Evolutionary conservation across 1,284 basidiomycete species (phyloP).

Genomic region (Ganoderma resinaceum): DNA sequence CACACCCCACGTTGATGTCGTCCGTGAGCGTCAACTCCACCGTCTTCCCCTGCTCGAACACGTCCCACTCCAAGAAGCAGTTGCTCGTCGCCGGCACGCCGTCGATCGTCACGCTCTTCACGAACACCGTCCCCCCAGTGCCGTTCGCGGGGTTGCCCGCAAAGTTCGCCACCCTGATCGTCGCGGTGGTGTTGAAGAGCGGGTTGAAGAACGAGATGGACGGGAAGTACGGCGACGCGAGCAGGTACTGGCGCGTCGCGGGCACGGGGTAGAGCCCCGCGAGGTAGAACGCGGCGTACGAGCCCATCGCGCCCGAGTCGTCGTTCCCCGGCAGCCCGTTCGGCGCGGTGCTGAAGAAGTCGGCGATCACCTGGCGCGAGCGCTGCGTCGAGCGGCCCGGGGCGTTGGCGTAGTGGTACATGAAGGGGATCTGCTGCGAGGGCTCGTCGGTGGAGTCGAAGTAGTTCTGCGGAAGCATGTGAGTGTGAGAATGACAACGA

Average conservation of each 20-base stretch:
- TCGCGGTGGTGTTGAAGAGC: slow-evolving; percentile 60
- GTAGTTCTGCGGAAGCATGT: slow-evolving; percentile 51
- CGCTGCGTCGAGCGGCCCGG: slow-evolving; percentile 64
- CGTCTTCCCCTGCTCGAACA: slow-evolving; percentile 56
- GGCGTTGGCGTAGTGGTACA: slow-evolving; percentile 69
- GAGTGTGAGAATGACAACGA: slow-evolving; percentile 40
- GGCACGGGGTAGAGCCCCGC: slow-evolving; percentile 68
- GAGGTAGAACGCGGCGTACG: slow-evolving; percentile 67
- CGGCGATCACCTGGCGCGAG: slow-evolving; percentile 60
- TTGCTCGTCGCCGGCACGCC: slow-evolving; percentile 62
- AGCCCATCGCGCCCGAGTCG: slow-evolving; percentile 68
- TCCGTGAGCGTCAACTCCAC: slow-evolving; percentile 59
- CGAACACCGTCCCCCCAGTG: slow-evolving; percentile 60
- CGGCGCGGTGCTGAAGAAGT: slow-evolving; percentile 60
- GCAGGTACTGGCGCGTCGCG: slow-evolving; percentile 64
- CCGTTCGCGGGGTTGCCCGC: slow-evolving; percentile 57
- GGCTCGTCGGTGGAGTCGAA: slow-evolving; percentile 67
- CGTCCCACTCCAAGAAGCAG: slow-evolving; percentile 69
- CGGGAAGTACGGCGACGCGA: slow-evolving; percentile 70
- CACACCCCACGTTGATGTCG: slow-evolving; percentile 58
- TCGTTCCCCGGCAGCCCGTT: slow-evolving; percentile 70
- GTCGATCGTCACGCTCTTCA: slow-evolving; percentile 64
- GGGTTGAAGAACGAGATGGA: slow-evolving; percentile 68
- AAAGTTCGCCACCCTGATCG: slow-evolving; percentile 58
- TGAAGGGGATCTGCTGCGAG: slow-evolving; percentile 67